These are phyloP conservation scores for Monosporascus sp. DNA, from an alignment of 2,329 filamentous ascomycete genomes.

Conservation along the genomic window DNA sequence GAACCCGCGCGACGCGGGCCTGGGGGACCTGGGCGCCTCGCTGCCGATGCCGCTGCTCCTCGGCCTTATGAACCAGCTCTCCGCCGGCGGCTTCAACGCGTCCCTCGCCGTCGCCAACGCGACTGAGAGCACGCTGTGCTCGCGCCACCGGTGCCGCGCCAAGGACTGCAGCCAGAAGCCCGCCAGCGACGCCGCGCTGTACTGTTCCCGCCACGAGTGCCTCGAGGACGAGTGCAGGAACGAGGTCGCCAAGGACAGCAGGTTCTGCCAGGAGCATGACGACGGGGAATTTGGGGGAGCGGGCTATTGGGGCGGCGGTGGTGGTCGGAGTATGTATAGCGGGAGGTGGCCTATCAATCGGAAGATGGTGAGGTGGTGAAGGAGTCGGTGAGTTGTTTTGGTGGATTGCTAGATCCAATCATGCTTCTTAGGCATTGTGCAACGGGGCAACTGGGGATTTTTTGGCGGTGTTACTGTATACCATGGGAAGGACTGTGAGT, in stretches of 20 bases:
- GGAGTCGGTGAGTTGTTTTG: background rate
- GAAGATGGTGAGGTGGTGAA: background rate
- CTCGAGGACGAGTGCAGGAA: background rate
- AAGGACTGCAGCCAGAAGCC: background rate
- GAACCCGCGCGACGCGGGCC: conserved; percentile 1
- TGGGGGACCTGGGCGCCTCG: background rate
- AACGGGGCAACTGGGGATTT: no score
- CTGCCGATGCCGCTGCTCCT: background rate
- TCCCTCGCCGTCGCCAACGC: background rate
- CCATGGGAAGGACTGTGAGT: no score
- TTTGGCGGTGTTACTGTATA: no score
- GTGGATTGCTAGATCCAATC: background rate
- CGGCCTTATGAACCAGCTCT: background rate
- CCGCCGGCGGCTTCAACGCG: background rate
- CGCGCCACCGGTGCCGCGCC: background rate
- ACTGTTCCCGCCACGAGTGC: background rate
- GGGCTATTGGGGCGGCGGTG: background rate
- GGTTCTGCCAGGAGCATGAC: background rate
- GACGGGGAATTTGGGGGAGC: background rate
- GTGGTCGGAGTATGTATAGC: background rate
- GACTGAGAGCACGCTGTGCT: background rate
- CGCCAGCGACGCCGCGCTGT: background rate
- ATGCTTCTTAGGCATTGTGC: background rate
- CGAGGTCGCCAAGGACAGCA: background rate
- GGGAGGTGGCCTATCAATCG: background rate